These are phyloP conservation scores for Clavispora asparagi DNA, from an alignment of 805 yeast genomes.

Conservation along the genomic window DNA sequence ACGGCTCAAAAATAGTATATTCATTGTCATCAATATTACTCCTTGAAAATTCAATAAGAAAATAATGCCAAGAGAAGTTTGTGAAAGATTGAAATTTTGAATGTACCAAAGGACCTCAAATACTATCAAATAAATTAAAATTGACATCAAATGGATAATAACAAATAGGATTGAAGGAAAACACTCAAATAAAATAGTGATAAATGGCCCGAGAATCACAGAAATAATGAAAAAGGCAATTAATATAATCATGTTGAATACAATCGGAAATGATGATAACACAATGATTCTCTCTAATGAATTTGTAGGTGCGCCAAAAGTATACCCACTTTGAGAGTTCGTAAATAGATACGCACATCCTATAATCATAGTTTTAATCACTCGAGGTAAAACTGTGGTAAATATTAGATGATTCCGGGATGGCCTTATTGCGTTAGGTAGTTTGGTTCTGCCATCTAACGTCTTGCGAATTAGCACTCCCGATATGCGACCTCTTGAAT, in stretches of 20 bases:
- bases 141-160: slow-evolving; percentile 48
- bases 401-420: slow-evolving; percentile 40
- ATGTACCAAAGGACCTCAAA: slow-evolving; percentile 63
- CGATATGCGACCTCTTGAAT: not conserved
- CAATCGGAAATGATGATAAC: slow-evolving; percentile 44
- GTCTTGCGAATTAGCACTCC: not conserved
- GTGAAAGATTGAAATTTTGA: slow-evolving; percentile 62
- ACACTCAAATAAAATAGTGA: slow-evolving; percentile 19
- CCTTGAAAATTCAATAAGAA: slow-evolving; percentile 52
- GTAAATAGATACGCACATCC: slow-evolving; percentile 47
- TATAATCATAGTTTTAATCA: slow-evolving; percentile 29
- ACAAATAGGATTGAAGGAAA: slow-evolving; percentile 19
- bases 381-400: slow-evolving; percentile 37
- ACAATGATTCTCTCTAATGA: slow-evolving; percentile 40
- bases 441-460: not conserved
- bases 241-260: slow-evolving; percentile 37
- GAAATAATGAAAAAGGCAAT: slow-evolving; percentile 41
- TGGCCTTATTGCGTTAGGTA: slow-evolving; percentile 30
- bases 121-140: slow-evolving; percentile 46
- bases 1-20: slow-evolving; percentile 49
- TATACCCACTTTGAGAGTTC: slow-evolving; percentile 47
- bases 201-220: slow-evolving; percentile 44
- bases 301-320: slow-evolving; percentile 31
- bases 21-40: slow-evolving; percentile 48
- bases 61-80: slow-evolving; percentile 58